These are phyloP conservation scores for Zymoseptoria brevis DNA, from an alignment of 2,329 filamentous ascomycete genomes.

Conservation along the genomic window DNA sequence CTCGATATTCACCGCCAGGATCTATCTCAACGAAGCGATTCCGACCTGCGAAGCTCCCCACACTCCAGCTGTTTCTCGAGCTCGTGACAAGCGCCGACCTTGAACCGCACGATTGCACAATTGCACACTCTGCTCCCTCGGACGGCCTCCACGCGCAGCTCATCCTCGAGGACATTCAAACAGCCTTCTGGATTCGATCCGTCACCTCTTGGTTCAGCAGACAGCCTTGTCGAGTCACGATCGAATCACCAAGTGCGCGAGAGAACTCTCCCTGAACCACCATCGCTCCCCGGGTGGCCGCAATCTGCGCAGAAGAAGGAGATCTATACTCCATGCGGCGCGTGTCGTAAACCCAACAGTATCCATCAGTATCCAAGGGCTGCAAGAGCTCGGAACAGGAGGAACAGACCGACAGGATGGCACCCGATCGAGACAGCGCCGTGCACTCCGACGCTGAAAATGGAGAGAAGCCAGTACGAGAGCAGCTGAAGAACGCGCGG, in stretches of 20 bases:
- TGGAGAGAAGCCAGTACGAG: slow-evolving; percentile 51
- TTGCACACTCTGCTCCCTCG: background rate
- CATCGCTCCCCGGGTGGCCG: too few species aligned
- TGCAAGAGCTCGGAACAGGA: background rate
- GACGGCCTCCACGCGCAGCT: background rate
- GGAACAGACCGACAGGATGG: slow-evolving; percentile 13
- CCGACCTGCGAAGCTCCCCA: background rate
- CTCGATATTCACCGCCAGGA: background rate
- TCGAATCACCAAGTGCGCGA: background rate
- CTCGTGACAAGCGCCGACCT: background rate
- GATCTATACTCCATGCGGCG: background rate
- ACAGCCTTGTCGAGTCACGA: background rate
- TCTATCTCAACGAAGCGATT: background rate
- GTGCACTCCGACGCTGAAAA: slow-evolving; percentile 35
- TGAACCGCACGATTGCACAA: background rate
- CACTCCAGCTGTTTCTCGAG: background rate
- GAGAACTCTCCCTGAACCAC: background rate
- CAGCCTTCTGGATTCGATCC: background rate
- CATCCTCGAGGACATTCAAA: background rate
- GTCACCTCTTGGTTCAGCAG: background rate
- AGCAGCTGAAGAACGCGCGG: slow-evolving; percentile 55
- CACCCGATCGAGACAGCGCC: slow-evolving; percentile 16
- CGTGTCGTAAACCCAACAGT: background rate
- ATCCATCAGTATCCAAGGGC: background rate
- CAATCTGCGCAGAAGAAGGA: background rate